Percentiles rank a stretch among this genome's conserved stretches.
phyloP scores from a whole-genome alignment of 2,329 filamentous ascomycete species.

The Diaporthe caulivora region DNA sequence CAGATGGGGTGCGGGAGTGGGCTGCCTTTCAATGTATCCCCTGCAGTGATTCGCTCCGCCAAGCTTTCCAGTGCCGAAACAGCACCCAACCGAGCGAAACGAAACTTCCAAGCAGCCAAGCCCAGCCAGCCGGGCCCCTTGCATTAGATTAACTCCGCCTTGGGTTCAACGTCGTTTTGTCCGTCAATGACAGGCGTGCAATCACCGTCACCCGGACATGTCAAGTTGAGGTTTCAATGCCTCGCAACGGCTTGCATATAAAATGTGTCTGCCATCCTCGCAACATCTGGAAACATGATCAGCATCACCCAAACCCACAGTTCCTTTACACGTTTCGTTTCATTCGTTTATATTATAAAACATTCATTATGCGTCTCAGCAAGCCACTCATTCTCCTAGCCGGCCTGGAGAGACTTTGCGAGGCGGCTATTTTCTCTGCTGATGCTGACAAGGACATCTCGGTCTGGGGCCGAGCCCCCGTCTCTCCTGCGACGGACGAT shows the following conservation, averaged over 20 bases:
- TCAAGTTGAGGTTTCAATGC: background rate
- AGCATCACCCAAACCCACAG: background rate
- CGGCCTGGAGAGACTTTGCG: constrained; percentile 16
- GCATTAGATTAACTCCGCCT: constrained; percentile 16
- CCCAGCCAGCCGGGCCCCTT: constrained; percentile 2
- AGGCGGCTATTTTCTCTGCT: constrained; percentile 24
- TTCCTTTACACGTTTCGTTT: background rate
- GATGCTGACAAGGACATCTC: constrained; percentile 7
- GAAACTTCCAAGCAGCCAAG: constrained; percentile 21
- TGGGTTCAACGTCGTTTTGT: background rate
- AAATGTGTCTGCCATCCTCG: background rate
- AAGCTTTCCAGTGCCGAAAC: constrained; percentile 8
- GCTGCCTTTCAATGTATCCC: constrained; percentile 1
- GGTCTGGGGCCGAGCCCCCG: background rate
- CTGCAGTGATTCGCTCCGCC: constrained; percentile 4
- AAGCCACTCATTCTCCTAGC: constrained; percentile 28
- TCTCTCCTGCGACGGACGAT: background rate
- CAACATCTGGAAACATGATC: background rate
- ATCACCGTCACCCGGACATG: background rate
- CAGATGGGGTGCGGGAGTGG: background rate
- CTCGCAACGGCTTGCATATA: background rate
- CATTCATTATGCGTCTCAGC: constrained; percentile 28
- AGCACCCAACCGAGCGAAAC: constrained; percentile 9
- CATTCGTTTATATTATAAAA: constrained; percentile 22
- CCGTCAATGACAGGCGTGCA: background rate